Conservation (phyloP, 1,139 yeast genomes). For the Tardiomyces digboiensis region DNA sequence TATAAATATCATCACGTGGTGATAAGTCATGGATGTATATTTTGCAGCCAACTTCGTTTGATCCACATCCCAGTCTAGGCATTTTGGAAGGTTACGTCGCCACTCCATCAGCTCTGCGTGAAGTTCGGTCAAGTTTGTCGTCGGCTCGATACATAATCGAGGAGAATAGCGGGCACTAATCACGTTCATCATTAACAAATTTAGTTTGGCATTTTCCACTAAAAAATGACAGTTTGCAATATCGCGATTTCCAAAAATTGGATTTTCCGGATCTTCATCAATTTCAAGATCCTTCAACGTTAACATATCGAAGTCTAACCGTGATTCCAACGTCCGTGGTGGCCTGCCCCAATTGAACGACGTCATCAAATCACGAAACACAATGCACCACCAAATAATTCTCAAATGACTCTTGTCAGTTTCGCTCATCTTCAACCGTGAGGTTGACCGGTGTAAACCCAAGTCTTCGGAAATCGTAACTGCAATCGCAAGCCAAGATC, state of each 20-base stretch:
- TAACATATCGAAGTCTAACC: constrained; percentile 8
- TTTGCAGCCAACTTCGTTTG: constrained; percentile 4
- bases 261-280: constrained; percentile 6
- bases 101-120: constrained; percentile 5
- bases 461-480: constrained; percentile 9
- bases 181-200: constrained; percentile 5
- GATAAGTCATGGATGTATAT: constrained; percentile 7
- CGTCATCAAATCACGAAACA: constrained; percentile 8
- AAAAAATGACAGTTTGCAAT: constrained; percentile 4
- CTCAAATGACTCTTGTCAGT: constrained; percentile 8
- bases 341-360: constrained; percentile 11
- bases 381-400: constrained; percentile 10
- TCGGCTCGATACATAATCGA: constrained; percentile 3
- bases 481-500: constrained; percentile 10
- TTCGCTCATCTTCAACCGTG: constrained; percentile 5
- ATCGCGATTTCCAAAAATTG: constrained; percentile 6
- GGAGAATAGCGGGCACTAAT: constrained; percentile 8
- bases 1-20: constrained; percentile 8
- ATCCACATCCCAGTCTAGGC: constrained; percentile 7
- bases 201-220: constrained; percentile 8
- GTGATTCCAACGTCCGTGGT: constrained; percentile 6
- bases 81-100: constrained; percentile 5
- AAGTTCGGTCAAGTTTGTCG: constrained; percentile 1
- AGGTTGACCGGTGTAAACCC: constrained; percentile 9
- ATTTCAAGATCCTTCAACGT: constrained; percentile 6